Base-by-base conservation (phyloP, 2,329 filamentous ascomycete genomes). In the Arthrobotrys entomopaga region DNA sequence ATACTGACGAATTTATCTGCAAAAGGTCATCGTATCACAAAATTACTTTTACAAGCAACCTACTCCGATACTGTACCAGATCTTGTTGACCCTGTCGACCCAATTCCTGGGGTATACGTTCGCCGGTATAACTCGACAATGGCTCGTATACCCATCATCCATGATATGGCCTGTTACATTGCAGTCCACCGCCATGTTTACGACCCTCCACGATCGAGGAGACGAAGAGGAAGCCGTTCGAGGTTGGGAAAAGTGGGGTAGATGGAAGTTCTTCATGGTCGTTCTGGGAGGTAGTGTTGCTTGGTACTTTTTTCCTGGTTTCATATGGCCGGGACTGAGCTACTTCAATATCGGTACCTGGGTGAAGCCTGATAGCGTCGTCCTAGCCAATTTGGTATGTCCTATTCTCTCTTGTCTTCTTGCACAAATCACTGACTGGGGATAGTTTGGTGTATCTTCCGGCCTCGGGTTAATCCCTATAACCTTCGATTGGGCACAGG, bases 161-260 rank as follows among this genome's bases (percentile, higher is more conserved):
- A 96, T 96, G 90, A 92, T 96, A 54, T 96, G 92, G 92, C 92
- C 92, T 0, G 90, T 90, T 20, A 96, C 92, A 0, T 84, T 96
- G 57, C 93, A 94, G 85, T 94, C 92, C 19, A 92, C 91, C 0
- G 90, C 92, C 78, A 93, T 96, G 91, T 95, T 96, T 79, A 90
- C 89, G 2, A 94, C 91, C 0, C 84, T 96, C 57, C 92, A 96
- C 81, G 93, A 75, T 16, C 38, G 43, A 40, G 19, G 7, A 0
- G 65, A 75, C 90, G 78, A 89, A 92, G 74, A 89, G 93, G 79
- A 96, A 95, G 81, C 91, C 90, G 77, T 86, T 88, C 40, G 92
- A 91, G 19, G 89, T 92, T 80, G 91, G 92, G 38, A 96, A 92
- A 92, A 89, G 82, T 75, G 71, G 71, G 71, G 71, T 76, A 86